These are phyloP conservation scores for Lyophyllum decastes DNA, from an alignment of 768 basidiomycete genomes.

Conservation along the genomic window DNA sequence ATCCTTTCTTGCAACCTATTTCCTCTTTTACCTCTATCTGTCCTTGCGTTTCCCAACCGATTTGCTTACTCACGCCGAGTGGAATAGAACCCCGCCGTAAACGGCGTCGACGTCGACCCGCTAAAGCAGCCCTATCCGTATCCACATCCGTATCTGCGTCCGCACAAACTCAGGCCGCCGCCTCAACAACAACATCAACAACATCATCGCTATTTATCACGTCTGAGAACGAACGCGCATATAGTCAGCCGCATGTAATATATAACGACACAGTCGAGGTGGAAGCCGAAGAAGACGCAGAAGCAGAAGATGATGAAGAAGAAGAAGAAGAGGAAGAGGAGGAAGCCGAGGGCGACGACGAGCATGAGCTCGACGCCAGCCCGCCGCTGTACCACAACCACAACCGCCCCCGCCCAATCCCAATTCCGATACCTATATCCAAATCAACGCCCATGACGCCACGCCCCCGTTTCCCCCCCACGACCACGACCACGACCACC, in stretches of 20 bases:
- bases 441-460: slow-evolving; percentile 17
- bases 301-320: slow-evolving; percentile 1
- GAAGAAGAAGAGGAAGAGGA: slow-evolving; percentile 5
- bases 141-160: no score
- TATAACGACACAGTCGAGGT: not conserved
- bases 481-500: not conserved
- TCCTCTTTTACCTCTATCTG: no score
- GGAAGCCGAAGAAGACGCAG: not conserved
- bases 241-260: not conserved
- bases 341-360: slow-evolving; percentile 1
- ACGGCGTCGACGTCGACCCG: slow-evolving; percentile 32
- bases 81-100: slow-evolving; percentile 34
- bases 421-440: slow-evolving; percentile 5
- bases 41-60: no score
- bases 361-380: no score
- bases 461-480: not conserved
- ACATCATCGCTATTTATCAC: not conserved
- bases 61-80: slow-evolving; percentile 18
- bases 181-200: no score
- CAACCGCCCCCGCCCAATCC: slow-evolving; percentile 8
- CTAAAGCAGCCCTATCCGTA: no score
- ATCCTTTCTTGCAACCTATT: no score
- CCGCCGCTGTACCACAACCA: no score
- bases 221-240: not conserved
- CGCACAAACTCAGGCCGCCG: no score